phyloP scores from a whole-genome alignment of 345 rosid genomes.

The Triadica sebifera region DNA sequence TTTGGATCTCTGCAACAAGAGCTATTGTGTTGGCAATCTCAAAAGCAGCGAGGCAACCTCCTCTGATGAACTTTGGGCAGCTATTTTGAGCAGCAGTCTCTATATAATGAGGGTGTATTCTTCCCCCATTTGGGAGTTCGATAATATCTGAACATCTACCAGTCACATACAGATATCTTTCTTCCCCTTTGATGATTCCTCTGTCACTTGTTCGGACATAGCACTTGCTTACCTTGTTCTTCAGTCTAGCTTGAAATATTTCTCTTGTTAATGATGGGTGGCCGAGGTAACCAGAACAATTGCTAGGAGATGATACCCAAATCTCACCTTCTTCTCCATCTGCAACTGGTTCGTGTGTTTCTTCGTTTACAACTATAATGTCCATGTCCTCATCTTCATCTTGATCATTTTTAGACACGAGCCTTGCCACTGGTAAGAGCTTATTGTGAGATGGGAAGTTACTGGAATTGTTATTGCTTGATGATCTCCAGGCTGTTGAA shows the following conservation, averaged over 20 bases:
- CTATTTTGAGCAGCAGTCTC: conserved; percentile 42
- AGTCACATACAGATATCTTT: conserved; percentile 49
- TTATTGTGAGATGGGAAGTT: conserved; percentile 40
- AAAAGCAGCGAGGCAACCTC: conserved; percentile 55
- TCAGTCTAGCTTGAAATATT: conserved; percentile 41
- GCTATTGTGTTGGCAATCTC: conserved; percentile 28
- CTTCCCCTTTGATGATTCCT: conserved; percentile 50
- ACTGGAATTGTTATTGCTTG: background rate
- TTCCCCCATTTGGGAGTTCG: conserved; percentile 27
- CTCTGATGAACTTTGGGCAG: conserved; percentile 40
- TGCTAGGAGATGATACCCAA: conserved; percentile 72
- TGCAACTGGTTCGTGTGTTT: conserved; percentile 37
- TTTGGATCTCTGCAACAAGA: conserved; percentile 51
- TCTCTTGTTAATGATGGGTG: conserved; percentile 51
- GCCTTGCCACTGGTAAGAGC: conserved; percentile 54
- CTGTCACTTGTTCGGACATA: conserved; percentile 52
- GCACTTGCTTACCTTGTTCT: conserved; percentile 22
- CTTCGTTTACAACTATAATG: conserved; percentile 48
- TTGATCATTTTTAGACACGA: conserved; percentile 20
- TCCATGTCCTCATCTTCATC: conserved; percentile 43
- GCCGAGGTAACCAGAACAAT: conserved; percentile 50
- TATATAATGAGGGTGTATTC: conserved; percentile 53
- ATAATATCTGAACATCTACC: conserved; percentile 52
- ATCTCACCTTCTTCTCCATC: conserved; percentile 65
- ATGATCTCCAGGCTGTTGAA: conserved; percentile 58